Evolutionary conservation across 2,329 filamentous ascomycete species (phyloP).

Genomic region (Gyromitra esculenta): DNA sequence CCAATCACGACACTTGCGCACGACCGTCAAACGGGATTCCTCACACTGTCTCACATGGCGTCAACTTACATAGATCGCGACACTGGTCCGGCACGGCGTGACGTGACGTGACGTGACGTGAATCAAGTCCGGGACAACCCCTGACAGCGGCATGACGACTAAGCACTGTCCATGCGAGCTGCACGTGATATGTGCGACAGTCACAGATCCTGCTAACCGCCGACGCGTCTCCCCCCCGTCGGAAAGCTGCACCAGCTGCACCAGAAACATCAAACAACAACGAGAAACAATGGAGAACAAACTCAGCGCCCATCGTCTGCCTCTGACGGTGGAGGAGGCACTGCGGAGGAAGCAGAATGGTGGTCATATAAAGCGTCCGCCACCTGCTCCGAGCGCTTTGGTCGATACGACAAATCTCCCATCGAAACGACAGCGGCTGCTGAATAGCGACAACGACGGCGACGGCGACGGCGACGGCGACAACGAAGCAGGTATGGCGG

Average conservation of each 20-base stretch:
- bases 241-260: slow-evolving; percentile 1
- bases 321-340: slow-evolving; percentile 8
- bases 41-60: neutral
- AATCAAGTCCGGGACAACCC: neutral
- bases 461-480: neutral
- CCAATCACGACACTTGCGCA: neutral
- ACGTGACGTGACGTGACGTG: neutral
- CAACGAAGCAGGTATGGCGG: neutral
- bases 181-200: neutral
- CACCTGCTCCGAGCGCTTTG: slow-evolving; percentile 8
- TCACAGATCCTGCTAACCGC: neutral
- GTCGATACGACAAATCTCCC: slow-evolving; percentile 34
- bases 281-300: neutral
- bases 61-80: neutral
- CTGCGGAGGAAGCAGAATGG: neutral
- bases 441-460: neutral
- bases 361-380: slow-evolving; percentile 7
- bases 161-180: neutral
- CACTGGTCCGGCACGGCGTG: neutral
- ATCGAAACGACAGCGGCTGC: slow-evolving; percentile 28
- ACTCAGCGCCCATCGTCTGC: slow-evolving; percentile 11
- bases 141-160: neutral
- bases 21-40: neutral
- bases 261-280: neutral
- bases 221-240: neutral